phyloP scores from a whole-genome alignment of 768 basidiomycete species.

The Pleurotus citrinopileatus region DNA sequence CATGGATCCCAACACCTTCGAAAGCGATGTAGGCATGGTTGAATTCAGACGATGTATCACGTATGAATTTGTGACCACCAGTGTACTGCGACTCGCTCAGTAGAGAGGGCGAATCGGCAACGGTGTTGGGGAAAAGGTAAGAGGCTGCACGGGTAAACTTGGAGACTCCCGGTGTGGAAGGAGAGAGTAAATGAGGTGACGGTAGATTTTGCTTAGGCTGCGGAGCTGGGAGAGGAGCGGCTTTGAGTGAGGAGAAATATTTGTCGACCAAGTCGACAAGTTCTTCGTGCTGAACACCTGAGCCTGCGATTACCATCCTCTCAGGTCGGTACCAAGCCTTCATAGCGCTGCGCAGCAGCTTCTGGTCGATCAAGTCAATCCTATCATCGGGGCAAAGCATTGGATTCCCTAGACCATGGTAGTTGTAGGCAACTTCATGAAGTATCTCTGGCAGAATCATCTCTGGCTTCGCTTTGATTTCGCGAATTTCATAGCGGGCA shows the following conservation, averaged over 20 bases:
- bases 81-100: conserved; percentile 62
- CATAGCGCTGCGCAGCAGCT: conserved; percentile 61
- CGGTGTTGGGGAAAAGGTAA: conserved; percentile 56
- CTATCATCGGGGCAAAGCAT: conserved; percentile 86
- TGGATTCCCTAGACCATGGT: conserved; percentile 83
- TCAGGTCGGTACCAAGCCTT: conserved; percentile 89
- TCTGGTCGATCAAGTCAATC: conserved; percentile 61
- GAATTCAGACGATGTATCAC: conserved; percentile 64
- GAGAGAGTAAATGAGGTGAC: conserved; percentile 53
- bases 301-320: conserved; percentile 92
- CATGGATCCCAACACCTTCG: conserved; percentile 88
- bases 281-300: conserved; percentile 87
- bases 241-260: conserved; percentile 72
- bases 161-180: conserved; percentile 49
- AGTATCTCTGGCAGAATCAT: conserved; percentile 90
- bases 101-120: conserved; percentile 16
- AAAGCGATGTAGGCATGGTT: conserved; percentile 92
- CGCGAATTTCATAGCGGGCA: conserved; percentile 87
- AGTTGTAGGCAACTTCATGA: conserved; percentile 81
- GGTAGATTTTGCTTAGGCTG: conserved; percentile 34
- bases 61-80: conserved; percentile 77
- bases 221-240: conserved; percentile 26
- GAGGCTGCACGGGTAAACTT: conserved; percentile 73
- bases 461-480: conserved; percentile 86
- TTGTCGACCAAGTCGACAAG: conserved; percentile 84